These are phyloP conservation scores for Hamamelis virginiana DNA, from an alignment of 164 flowering plant species.

Conservation along the genomic window DNA sequence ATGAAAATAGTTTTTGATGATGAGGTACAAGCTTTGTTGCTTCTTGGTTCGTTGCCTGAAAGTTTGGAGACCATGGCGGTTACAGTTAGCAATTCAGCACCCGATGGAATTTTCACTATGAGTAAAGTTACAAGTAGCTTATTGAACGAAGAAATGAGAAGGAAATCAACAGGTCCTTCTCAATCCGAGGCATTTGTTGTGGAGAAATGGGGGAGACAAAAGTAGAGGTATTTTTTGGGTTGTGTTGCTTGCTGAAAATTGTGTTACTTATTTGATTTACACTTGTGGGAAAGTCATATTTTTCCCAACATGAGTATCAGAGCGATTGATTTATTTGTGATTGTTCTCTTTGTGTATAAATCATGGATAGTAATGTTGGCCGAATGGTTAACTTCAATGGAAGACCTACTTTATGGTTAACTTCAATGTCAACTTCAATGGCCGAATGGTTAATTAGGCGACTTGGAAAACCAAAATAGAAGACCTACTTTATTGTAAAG, in stretches of 20 bases:
- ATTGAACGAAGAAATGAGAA: constrained; percentile 1
- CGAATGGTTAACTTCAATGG: too few relatives aligned
- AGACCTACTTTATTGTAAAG: constrained; percentile 6
- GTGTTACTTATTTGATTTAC: too few relatives aligned
- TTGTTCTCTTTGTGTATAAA: not conserved
- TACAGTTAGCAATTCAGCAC: constrained; percentile 5
- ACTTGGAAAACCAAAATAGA: constrained; percentile 3
- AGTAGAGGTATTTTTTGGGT: too few relatives aligned
- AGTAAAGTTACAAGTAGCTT: constrained; percentile 12
- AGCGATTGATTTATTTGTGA: not conserved
- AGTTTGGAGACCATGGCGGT: too few relatives aligned
- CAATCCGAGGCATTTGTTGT: not conserved
- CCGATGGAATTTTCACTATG: constrained; percentile 1
- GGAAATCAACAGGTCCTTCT: not conserved
- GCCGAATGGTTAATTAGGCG: not conserved
- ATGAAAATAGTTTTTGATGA: constrained; percentile 9
- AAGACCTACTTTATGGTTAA: not conserved
- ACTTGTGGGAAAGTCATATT: too few relatives aligned
- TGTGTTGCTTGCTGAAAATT: too few relatives aligned
- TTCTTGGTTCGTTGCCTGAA: not conserved
- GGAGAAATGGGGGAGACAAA: not conserved
- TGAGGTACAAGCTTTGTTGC: constrained; percentile 9
- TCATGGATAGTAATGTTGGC: not conserved
- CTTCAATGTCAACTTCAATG: too few relatives aligned
- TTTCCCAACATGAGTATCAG: not conserved